Base-by-base conservation (phyloP, 495 filamentous ascomycete species). In the Xylaria sp. region DNA sequence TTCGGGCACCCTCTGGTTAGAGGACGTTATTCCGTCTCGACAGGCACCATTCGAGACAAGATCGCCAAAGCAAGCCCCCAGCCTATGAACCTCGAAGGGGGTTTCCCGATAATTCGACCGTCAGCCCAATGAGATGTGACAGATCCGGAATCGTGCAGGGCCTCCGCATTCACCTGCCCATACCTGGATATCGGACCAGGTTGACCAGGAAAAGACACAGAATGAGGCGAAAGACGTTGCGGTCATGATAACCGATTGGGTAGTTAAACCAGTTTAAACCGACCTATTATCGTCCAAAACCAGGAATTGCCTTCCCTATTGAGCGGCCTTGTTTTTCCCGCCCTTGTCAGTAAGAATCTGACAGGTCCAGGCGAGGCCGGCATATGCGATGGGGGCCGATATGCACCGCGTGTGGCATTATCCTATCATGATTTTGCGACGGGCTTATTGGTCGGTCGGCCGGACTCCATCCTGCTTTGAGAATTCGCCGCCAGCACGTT, bases 301-400 rank as follows among this genome's bases (percentile, higher is more conserved):
- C 17, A 29, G 29, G 26, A n/a, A 40, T 66, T 37, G 43, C 7
- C 21, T 62, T 43, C 37, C n/a, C n/a, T 6, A 66, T 66, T 66
- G 31, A 66, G 19, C 44, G 21, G 26, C 31, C 44, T 52, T 52
- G 8, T 17, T 24, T 17, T 19, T 52, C 40, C 26, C 37, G n/a
- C 35, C 58, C 37, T 37, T 29, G 15, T 14, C 19, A 12, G 24
- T 11, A 37, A 37, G 31, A 35, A 52, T 65, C 26, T 48, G 62
- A 65, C 62, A 52, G 19, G 15, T 55, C 64, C 48, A 41, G 21
- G 48, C 48, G 48, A 67, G 48, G 31, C 46, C 35, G 19, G 64
- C 48, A 67, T 67, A 55, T 55, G 48, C 21, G 48, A 67, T 52
- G 15, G 35, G 35, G 64, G 35, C 31, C 6, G n/a, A n/a, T n/a